Evolutionary conservation across 1,139 yeast species (phyloP), one percentile per base, ranked within the genome.

Genomic region (Geotrichum reessii): DNA sequence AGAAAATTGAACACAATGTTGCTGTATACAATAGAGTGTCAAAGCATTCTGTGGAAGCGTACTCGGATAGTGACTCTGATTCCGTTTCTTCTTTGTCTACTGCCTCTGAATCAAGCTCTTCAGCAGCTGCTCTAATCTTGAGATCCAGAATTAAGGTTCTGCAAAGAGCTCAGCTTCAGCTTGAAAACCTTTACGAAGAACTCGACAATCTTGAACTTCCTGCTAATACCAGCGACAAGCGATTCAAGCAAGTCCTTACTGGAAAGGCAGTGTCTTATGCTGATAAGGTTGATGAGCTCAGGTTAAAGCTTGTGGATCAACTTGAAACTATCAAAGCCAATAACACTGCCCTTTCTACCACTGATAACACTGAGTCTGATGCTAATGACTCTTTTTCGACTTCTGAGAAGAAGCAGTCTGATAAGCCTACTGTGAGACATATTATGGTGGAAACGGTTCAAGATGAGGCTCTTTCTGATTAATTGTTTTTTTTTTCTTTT

Each of bases 191-290:
- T 14, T 56, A 56, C 24, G 56, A 52, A 33, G 28, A 56, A 21
- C 53, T 56, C 7, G 59, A 56, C 42, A 25, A 27, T 14, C 9
- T 53, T 9, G 17, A n/a, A 12, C n/a, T 19, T 17, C 47, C 52
- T 17, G 9, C 22, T n/a, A 33, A 44, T 24, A 7, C 28, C 3
- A 9, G 31, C n/a, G 56, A 47, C 31, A 52, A 53, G 42, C 28
- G 55, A 12, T 31, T 58, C 22, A 58, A 58, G 51, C 57, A 54
- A 17, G 50, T 50, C 3, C 55, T 58, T 19, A 54, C 57, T n/a
- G 57, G 57, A 12, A 48, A 50, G 19, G 60, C 60, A 17, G 60
- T 58, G 17, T 31, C 57, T 5, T 55, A 58, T 27, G 48, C 56
- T 12, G 60, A 58, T 33, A 54, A 51, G 52, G 44, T 50, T 31